Percentiles rank a stretch among this genome's conserved stretches.
phyloP scores from a whole-genome alignment of 2,329 filamentous ascomycete genomes.

The Didymella lethalis region DNA sequence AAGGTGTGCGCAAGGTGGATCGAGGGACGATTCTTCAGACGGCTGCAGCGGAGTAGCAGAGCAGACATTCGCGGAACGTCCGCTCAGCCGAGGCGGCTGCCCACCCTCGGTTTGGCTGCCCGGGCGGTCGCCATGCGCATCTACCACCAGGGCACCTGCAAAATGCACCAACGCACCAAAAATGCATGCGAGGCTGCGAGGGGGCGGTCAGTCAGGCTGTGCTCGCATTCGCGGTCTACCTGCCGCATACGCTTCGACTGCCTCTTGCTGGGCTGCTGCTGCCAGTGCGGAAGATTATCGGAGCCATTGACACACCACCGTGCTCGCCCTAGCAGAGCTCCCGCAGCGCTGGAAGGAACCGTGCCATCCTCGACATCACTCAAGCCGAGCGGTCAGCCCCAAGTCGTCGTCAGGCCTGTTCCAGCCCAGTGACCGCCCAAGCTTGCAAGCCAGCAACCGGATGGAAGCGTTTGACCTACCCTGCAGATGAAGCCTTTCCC shows the following conservation, averaged over 20 bases:
- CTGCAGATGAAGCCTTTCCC: conserved; percentile 39
- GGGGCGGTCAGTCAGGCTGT: conserved; percentile 16
- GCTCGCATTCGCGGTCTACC: conserved; percentile 26
- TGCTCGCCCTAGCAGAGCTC: conserved; percentile 30
- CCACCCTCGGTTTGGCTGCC: conserved; percentile 5
- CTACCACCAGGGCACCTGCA: too few relatives aligned
- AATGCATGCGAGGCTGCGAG: conserved; percentile 17
- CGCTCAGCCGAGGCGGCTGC: neutral
- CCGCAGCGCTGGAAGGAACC: conserved; percentile 35
- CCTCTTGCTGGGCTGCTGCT: conserved; percentile 6
- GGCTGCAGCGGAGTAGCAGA: neutral
- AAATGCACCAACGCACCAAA: conserved; percentile 3
- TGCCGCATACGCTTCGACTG: conserved; percentile 25
- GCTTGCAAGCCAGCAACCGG: conserved; percentile 36
- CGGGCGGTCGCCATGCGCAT: conserved; percentile 5
- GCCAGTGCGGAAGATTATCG: conserved; percentile 35
- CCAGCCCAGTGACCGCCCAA: conserved; percentile 38
- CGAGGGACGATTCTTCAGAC: neutral
- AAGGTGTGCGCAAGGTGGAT: conserved; percentile 8
- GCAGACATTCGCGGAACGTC: neutral
- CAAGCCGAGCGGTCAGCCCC: conserved; percentile 32
- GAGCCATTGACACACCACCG: conserved; percentile 25
- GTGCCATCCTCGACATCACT: conserved; percentile 39
- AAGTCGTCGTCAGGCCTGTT: conserved; percentile 34
- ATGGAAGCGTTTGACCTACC: conserved; percentile 38